Conservation (phyloP, 2,329 filamentous ascomycete species). For the Aspergillus versicolor region DNA sequence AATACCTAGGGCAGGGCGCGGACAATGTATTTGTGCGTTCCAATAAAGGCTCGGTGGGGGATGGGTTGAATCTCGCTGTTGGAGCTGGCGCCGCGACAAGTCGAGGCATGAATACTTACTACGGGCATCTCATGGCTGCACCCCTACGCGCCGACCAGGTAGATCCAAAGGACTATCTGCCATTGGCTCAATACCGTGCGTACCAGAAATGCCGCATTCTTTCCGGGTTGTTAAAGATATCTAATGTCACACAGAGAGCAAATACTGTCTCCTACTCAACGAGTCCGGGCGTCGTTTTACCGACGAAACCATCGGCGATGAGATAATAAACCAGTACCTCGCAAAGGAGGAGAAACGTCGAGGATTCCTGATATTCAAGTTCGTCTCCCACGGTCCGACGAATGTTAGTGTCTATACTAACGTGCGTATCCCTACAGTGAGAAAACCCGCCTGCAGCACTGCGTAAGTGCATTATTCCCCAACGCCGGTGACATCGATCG, state of each 20-base stretch:
- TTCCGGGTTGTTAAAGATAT: too few species aligned
- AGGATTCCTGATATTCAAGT: conserved; percentile 26
- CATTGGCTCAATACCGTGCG: conserved; percentile 30
- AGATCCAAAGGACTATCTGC: conserved; percentile 23
- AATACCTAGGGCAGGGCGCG: conserved; percentile 21
- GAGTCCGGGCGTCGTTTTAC: conserved; percentile 22
- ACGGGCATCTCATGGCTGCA: conserved; percentile 27
- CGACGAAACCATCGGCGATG: conserved; percentile 27
- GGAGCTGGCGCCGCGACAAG: conserved; percentile 25
- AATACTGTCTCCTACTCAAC: conserved; percentile 25
- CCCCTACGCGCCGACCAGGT: conserved; percentile 23
- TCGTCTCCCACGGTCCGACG: not conserved
- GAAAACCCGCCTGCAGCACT: conserved; percentile 22
- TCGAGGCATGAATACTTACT: conserved; percentile 28
- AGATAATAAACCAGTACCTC: conserved; percentile 29
- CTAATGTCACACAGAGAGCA: too few species aligned
- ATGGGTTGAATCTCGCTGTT: conserved; percentile 25
- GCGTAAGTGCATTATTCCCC: conserved; percentile 21
- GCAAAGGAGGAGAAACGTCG: conserved; percentile 27
- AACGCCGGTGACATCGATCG: conserved; percentile 29
- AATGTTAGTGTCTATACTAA: too few species aligned
- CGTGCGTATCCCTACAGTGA: conserved; percentile 13
- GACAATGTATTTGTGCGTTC: conserved; percentile 30
- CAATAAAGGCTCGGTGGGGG: conserved; percentile 25
- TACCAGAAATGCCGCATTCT: too few species aligned